Evolutionary conservation across 768 basidiomycete genomes (phyloP).

Genomic region (Saitozyma sp.): DNA sequence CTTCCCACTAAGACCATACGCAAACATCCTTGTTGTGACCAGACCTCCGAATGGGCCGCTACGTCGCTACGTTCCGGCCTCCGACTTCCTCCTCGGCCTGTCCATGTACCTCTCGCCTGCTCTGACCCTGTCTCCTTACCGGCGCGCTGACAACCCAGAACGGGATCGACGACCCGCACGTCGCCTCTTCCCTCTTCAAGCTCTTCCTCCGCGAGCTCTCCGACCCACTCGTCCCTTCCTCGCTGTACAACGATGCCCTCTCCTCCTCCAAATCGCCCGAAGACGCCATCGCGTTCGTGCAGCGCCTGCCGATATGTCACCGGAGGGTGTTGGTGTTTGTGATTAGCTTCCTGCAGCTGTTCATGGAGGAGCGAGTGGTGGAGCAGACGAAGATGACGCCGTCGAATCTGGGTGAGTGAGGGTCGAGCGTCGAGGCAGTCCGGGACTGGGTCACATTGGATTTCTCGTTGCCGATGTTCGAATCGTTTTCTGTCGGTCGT

Average conservation of each 20-base stretch:
- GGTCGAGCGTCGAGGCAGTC: not conserved
- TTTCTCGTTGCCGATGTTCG: too few relatives aligned
- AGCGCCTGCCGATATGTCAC: conserved; percentile 78
- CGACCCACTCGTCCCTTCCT: conserved; percentile 87
- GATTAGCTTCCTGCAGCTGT: conserved; percentile 85
- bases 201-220: conserved; percentile 89
- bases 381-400: conserved; percentile 72
- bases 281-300: conserved; percentile 71
- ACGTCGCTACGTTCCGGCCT: too few relatives aligned
- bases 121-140: too few relatives aligned
- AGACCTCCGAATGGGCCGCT: too few relatives aligned
- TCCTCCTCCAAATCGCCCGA: conserved; percentile 63
- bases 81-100: not conserved
- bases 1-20: too few relatives aligned
- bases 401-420: conserved; percentile 62
- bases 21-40: too few relatives aligned
- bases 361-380: conserved; percentile 74
- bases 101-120: not conserved
- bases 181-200: conserved; percentile 85
- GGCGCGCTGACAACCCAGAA: conserved; percentile 17
- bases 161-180: conserved; percentile 82
- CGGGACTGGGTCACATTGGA: too few relatives aligned
- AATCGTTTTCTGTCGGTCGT: too few relatives aligned
- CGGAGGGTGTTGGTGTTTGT: conserved; percentile 82
- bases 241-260: conserved; percentile 89